Evolutionary conservation across 2,329 filamentous ascomycete genomes (phyloP).

Genomic region (Colletotrichum trifolii): DNA sequence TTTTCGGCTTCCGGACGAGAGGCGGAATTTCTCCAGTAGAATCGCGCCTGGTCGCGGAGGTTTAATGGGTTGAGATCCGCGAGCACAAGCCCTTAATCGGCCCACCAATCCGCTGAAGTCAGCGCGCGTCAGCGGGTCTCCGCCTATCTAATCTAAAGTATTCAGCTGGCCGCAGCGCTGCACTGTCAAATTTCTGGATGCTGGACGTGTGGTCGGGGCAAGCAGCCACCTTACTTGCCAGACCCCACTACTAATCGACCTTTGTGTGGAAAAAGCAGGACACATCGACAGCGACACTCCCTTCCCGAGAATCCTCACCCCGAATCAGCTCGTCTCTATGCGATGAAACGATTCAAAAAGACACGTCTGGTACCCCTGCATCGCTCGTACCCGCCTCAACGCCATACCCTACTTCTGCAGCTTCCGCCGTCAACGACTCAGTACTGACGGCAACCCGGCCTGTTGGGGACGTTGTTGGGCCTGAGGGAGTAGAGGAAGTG

Average conservation of each 20-base stretch:
- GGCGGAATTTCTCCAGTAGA: neutral
- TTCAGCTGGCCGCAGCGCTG: slow-evolving; percentile 2
- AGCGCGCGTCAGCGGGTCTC: slow-evolving; percentile 20
- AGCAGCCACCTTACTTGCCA: slow-evolving; percentile 14
- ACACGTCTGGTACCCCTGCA: neutral
- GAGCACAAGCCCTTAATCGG: slow-evolving; percentile 1
- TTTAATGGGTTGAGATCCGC: slow-evolving; percentile 27
- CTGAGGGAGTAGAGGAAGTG: too few species aligned
- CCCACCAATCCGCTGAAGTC: slow-evolving; percentile 19
- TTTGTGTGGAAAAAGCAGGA: slow-evolving; percentile 26
- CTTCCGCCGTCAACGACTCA: neutral
- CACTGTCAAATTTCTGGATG: slow-evolving; percentile 13
- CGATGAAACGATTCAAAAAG: slow-evolving; percentile 30
- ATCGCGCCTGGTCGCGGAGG: slow-evolving; percentile 26
- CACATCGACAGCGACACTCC: slow-evolving; percentile 23
- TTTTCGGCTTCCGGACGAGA: too few species aligned
- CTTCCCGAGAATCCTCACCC: slow-evolving; percentile 4
- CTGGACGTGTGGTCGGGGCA: neutral
- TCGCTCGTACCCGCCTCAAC: neutral
- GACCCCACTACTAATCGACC: slow-evolving; percentile 35
- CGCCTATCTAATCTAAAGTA: neutral
- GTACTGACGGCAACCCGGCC: too few species aligned
- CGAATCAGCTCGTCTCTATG: slow-evolving; percentile 5
- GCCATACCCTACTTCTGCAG: neutral
- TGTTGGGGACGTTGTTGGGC: too few species aligned